Evolutionary conservation across 2,329 filamentous ascomycete genomes (phyloP), one percentile per base, ranked within the genome.

Genomic region (Penicillium sp.): DNA sequence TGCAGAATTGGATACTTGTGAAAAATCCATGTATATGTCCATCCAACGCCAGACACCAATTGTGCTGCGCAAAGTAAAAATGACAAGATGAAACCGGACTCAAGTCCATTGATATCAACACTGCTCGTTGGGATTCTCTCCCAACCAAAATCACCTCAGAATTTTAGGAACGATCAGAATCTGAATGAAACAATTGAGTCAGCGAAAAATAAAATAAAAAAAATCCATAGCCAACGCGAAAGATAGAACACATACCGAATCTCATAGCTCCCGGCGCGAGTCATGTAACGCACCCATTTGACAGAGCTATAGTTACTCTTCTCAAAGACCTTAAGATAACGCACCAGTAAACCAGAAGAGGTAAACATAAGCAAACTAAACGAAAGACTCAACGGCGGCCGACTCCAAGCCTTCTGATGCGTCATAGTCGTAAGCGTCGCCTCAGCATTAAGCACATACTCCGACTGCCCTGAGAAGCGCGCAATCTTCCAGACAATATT

Each of bases 271-370:
- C 94, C 94, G 16, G 93, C 94, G 63, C 93, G 86, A 18, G 94
- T 99, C 94, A 99, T 97, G 75, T 99, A 99, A 65, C 94, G 82
- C 65, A 99, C 94, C 94, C 94, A 99, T 76, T 99, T 99, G 46
- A 99, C 94, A 70, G 91, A 96, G 60, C 90, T 95, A 73, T 99
- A 99, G 75, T 97, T 97, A 75, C 85, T 94, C 86, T 99, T 99
- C 79, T 99, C 94, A 78, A 99, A 99, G 2, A 99, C 94, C 77
- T 99, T 99, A 55, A 99, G 77, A 73, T 99, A 99, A 47, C 95
- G 81, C 54, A 99, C 94, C 61, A 99, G 72, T 69, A 99, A 72
- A 0, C 94, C 94, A 1, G 89, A 95, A 70, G 91, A 96, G 21
- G 94, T 99, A 71, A 99, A 99, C 95, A 99, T 99, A 67, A 99